Evolutionary conservation across 1,139 yeast species (phyloP), one percentile per base, ranked within the genome.

Genomic region (Cylindricascospora bacillispora): DNA sequence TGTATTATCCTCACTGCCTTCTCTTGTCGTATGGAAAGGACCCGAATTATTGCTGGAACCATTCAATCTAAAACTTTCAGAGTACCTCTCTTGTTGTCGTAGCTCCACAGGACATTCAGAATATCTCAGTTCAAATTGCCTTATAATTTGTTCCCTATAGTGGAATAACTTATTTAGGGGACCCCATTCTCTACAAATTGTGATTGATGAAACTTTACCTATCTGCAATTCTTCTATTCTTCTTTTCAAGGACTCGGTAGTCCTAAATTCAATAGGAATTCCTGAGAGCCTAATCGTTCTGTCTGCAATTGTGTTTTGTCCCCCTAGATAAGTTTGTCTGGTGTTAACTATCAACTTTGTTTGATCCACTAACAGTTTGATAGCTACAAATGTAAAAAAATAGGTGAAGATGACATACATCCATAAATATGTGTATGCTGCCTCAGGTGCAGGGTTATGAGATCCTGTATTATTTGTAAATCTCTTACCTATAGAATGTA

Each of bases 221-320:
- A 86, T 77, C 15, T 79, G 77, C 26, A 86, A 59, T 12, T 68
- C 65, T 41, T 82, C 92, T 21, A 89, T 76, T 47, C 82, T 89
- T 26, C 72, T 66, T 35, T 70, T 74, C 41, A 89, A 59, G 10
- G 70, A 73, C 15, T 66, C 65, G 40, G 76, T 89, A 31, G 73
- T 74, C 34, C 95, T 61, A 23, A 85, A 58, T 29, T 75, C 73
- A 0, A 81, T 77, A 0, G 97, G 95, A n/a, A 89, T 82, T 0
- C 97, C 97, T 26, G 92, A 79, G 15, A 89, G 56, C 35, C 92
- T 62, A 32, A 89, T 80, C 0, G 98, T 89, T 46, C 95, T 64
- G 60, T 89, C 98, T 0, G 97, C 85, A 32, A 89, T 70, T 5
- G 95, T 78, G 51, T 81, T 79, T 51, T 86, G 97, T 30, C 74